Base-by-base conservation (phyloP, 768 basidiomycete genomes). In the Leccinellum rugosiceps region DNA sequence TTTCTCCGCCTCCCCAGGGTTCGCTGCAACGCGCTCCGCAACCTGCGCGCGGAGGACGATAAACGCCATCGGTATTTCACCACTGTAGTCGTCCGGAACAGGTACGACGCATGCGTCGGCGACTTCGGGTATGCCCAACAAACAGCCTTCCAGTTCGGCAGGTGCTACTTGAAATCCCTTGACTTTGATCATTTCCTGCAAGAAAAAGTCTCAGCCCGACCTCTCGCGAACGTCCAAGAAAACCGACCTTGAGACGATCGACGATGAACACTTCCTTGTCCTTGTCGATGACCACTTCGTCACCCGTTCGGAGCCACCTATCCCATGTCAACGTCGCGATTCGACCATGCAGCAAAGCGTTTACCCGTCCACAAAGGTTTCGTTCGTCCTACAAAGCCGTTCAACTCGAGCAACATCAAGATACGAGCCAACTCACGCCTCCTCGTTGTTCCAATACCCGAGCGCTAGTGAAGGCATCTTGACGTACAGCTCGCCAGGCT, bases 161-260 rank as follows among this genome's bases (percentile, higher is more conserved):
- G 87, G 88, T 1, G 88, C 85, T 1, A 90, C 87, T 65, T 90
- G 87, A 66, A 85, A 86, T 3, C 88, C 88, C 64, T 73, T 79
- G 44, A 86, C 83, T 74, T 89, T 88, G 65, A 88, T 72, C 28
- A 87, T 77, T 71, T 87, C 86, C 83, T 85, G 52, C 30, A 21
- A 21, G 45, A 45, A 31, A 21, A 31, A 30, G 74, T 58, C 34
- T 38, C 41, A 41, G 5, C n/a, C 56, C 50, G 25, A 21, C 17
- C 19, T 2, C 19, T 23, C n/a, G 19, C 11, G 14, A 6, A 14
- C 3, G 26, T 19, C 5, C 7, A 23, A 7, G 31, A 31, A 31
- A 51, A 58, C 60, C 3, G 21, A 80, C 85, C 76, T 89, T 88
- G 26, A 87, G 66, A 31, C 87, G 77, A 65, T 88, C 87, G 13